phyloP scores from a whole-genome alignment of 805 yeast genomes.

The Maudiozyma barnettii region DNA sequence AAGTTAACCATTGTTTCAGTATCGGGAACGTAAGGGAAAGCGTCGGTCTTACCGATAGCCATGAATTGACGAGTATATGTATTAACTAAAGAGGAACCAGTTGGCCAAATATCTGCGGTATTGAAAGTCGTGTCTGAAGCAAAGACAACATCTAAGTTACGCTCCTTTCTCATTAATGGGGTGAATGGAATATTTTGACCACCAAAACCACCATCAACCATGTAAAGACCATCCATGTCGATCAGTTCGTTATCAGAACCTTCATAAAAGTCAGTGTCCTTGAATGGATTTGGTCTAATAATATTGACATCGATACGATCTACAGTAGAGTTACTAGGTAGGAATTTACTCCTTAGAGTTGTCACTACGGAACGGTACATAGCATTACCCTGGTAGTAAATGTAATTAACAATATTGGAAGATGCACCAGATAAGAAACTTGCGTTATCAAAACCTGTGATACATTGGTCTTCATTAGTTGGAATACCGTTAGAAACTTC shows the following conservation, averaged over 20 bases:
- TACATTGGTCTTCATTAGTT: conserved; percentile 37
- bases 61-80: conserved; percentile 52
- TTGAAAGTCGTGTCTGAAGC: conserved; percentile 67
- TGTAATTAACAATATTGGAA: conserved; percentile 65
- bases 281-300: conserved; percentile 65
- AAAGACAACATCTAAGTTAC: conserved; percentile 51
- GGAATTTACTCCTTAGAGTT: conserved; percentile 33
- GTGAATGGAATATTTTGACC: conserved; percentile 49
- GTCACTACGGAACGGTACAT: conserved; percentile 35
- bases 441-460: conserved; percentile 66
- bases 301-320: conserved; percentile 56
- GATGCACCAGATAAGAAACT: conserved; percentile 80
- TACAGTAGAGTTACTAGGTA: conserved; percentile 37
- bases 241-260: conserved; percentile 33
- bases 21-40: conserved; percentile 78
- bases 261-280: conserved; percentile 29
- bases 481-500: conserved; percentile 51
- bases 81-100: conserved; percentile 47
- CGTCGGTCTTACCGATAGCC: conserved; percentile 44
- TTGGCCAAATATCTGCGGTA: conserved; percentile 52
- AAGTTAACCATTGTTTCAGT: conserved; percentile 44
- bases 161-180: conserved; percentile 50
- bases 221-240: conserved; percentile 35
- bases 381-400: conserved; percentile 43
- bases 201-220: conserved; percentile 70